Evolutionary conservation across 2,329 filamentous ascomycete genomes (phyloP).

Genomic region (Fusarium sp.): DNA sequence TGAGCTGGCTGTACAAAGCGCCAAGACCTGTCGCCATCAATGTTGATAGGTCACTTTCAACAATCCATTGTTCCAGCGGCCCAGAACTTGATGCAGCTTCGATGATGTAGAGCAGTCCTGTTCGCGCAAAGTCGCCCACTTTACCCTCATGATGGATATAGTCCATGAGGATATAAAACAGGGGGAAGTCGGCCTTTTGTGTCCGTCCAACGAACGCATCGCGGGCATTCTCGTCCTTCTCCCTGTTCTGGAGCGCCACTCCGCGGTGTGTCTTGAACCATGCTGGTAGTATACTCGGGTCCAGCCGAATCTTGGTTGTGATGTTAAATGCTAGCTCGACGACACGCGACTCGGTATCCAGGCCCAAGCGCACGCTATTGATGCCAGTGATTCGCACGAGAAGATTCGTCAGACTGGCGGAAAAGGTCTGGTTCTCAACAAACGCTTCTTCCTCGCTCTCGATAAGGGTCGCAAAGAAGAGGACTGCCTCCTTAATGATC

Average conservation of each 20-base stretch:
- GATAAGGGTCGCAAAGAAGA: conserved; percentile 89
- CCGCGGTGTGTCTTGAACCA: conserved; percentile 79
- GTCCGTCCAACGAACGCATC: conserved; percentile 85
- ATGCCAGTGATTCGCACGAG: conserved; percentile 80
- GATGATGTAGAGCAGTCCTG: conserved; percentile 93
- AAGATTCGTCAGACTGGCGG: conserved; percentile 86
- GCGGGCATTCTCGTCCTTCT: conserved; percentile 66
- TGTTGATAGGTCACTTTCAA: conserved; percentile 94
- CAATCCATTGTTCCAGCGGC: conserved; percentile 91
- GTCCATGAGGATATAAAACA: conserved; percentile 95
- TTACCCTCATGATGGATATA: conserved; percentile 96
- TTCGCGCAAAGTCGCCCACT: conserved; percentile 94
- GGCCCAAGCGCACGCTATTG: conserved; percentile 76
- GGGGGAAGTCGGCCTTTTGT: conserved; percentile 90
- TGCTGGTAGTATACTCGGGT: conserved; percentile 84
- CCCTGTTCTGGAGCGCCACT: conserved; percentile 46
- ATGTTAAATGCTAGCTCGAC: conserved; percentile 96
- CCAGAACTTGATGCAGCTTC: conserved; percentile 88
- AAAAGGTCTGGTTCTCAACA: conserved; percentile 85
- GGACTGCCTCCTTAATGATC: conserved; percentile 84
- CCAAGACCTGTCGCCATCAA: conserved; percentile 96
- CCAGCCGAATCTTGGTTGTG: conserved; percentile 91
- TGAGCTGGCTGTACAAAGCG: conserved; percentile 73
- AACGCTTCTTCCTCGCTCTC: conserved; percentile 98
- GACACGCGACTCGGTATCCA: conserved; percentile 86